phyloP scores from a whole-genome alignment of 2,329 filamentous ascomycete species.

The Lanzia echinophila region DNA sequence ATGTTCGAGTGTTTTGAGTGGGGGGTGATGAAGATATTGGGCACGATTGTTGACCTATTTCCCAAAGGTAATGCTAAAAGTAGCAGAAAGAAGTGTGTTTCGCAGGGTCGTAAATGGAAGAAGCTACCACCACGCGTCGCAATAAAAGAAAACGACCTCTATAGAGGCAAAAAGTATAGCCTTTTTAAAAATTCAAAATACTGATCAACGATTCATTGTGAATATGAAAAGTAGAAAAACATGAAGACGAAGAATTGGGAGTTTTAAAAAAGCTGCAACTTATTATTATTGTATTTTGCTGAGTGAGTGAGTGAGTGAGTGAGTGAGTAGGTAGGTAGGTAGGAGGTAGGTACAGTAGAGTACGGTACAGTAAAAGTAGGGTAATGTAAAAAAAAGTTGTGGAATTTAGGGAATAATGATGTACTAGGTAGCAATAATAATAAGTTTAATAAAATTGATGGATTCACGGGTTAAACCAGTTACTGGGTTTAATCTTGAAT shows the following conservation, averaged over 20 bases:
- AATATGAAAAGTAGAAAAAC: background rate
- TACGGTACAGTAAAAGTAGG: too few species aligned
- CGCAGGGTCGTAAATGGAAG: constrained; percentile 6
- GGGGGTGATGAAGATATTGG: constrained; percentile 8
- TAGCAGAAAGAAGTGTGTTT: constrained; percentile 1
- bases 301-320: background rate
- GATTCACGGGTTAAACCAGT: too few species aligned
- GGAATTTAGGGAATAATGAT: too few species aligned
- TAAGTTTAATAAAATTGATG: too few species aligned
- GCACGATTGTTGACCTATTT: constrained; percentile 4
- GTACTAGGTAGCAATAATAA: too few species aligned
- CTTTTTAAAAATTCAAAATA: constrained; percentile 16
- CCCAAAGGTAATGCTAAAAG: background rate
- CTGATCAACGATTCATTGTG: constrained; percentile 28
- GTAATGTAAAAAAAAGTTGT: too few species aligned
- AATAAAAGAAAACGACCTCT: constrained; percentile 15
- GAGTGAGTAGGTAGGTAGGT: background rate
- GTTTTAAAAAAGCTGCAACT: background rate
- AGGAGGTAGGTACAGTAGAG: too few species aligned
- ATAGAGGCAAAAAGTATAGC: constrained; percentile 24
- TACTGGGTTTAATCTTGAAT: too few species aligned
- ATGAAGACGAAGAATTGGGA: background rate
- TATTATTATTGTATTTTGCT: too few species aligned
- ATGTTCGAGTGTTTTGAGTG: constrained; percentile 20
- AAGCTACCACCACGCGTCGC: constrained; percentile 21